Percentiles rank a stretch among this genome's conserved stretches.
Evolutionary conservation across 805 yeast species (phyloP).

Genomic region (Lipomyces starkeyi): DNA sequence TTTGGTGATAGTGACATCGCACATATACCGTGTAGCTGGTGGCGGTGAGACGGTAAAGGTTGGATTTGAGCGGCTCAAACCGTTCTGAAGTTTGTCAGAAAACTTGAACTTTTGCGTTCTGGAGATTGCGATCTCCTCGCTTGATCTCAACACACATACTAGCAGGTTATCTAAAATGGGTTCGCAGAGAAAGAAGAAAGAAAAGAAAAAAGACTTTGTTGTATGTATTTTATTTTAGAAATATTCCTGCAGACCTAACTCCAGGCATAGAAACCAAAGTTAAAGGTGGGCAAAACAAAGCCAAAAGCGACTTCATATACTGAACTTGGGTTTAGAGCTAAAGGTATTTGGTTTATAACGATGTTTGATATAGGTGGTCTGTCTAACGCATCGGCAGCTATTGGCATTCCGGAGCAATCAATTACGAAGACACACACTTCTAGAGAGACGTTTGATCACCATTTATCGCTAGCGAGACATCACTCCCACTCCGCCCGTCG

Average conservation of each 20-base stretch:
- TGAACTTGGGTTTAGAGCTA: constrained; percentile 82
- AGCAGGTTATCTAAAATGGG: constrained; percentile 22
- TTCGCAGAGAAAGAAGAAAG: constrained; percentile 57
- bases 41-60: not conserved
- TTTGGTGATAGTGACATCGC: not conserved
- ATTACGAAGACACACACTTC: constrained; percentile 37
- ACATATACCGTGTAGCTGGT: not conserved
- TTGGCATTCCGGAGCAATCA: constrained; percentile 52
- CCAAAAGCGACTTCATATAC: constrained; percentile 77
- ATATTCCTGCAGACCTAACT: constrained; percentile 6
- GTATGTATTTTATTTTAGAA: constrained; percentile 40
- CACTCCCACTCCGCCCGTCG: constrained; percentile 73
- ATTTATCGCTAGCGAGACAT: constrained; percentile 74
- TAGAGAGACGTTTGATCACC: constrained; percentile 52
- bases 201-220: constrained; percentile 74
- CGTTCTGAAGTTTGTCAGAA: not conserved
- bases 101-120: not conserved
- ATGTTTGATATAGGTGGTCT: not conserved
- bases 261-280: constrained; percentile 61
- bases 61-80: not conserved
- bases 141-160: not conserved
- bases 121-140: not conserved
- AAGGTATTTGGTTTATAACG: constrained; percentile 40
- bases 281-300: constrained; percentile 85
- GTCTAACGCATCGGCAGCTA: constrained; percentile 41